Evolutionary conservation across 2,329 filamentous ascomycete genomes (phyloP).

Genomic region (Diaporthe ilicicola): DNA sequence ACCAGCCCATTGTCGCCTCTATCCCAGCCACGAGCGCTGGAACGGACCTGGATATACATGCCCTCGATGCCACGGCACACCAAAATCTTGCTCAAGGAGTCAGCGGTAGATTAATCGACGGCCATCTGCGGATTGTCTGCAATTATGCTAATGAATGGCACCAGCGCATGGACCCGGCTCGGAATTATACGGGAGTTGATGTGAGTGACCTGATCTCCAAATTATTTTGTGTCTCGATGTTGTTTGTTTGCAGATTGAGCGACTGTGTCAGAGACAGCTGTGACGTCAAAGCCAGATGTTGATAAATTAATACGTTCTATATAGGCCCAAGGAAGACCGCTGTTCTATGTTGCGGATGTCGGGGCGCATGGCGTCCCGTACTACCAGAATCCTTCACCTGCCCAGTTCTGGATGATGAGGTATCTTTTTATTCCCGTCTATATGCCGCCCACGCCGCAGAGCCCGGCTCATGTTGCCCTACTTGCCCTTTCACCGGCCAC

Average conservation of each 20-base stretch:
- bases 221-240: too few species aligned
- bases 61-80: not conserved
- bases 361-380: not conserved
- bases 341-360: not conserved
- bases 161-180: not conserved
- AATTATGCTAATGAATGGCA: constrained; percentile 10
- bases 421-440: not conserved
- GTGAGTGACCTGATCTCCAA: not conserved
- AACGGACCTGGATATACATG: not conserved
- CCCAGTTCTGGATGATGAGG: not conserved
- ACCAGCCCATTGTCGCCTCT: not conserved
- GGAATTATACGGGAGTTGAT: not conserved
- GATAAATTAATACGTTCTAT: not conserved
- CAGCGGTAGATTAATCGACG: not conserved
- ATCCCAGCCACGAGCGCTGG: not conserved
- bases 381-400: not conserved
- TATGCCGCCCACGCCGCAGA: not conserved
- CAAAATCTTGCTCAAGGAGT: not conserved
- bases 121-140: not conserved
- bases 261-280: not conserved
- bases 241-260: not conserved
- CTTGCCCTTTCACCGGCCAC: not conserved
- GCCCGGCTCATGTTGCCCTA: not conserved
- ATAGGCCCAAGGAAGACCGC: not conserved
- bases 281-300: too few species aligned